Evolutionary conservation across 192 early-diverging fungal species (phyloP), one percentile per base, ranked within the genome.

Genomic region (Coemansia sp.): DNA sequence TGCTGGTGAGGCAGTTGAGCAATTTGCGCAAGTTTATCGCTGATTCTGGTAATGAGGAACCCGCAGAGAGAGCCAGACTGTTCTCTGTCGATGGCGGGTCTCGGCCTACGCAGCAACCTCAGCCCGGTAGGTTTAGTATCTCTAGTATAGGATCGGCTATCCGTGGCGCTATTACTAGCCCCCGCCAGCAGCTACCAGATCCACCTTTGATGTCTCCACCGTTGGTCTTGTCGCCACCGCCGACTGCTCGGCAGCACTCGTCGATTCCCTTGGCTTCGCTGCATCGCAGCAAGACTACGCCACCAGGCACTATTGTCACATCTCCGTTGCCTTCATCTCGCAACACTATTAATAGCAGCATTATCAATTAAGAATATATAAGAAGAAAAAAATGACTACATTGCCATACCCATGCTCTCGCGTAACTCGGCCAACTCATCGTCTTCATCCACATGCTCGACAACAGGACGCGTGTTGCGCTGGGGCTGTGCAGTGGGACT

Each of bases 1-100:
- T 80, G 15, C 76, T 95, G 72, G 71, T 85, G 24, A 83, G 88
- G 40, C 91, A 92, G 69, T 79, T 92, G 72, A 87, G 87, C 20
- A 90, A 92, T 34, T 73, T 95, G 69, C 80, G 87, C 33, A 89
- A 85, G 71, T 83, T 78, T 34, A 73, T 83, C 58, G 65, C 75
- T 0, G 66, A 70, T 1, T 27, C 49, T 11, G 33, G 18, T 10
- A 12, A 31, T n/a, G 71, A 69, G 11, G 72, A 69, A 39, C 70
- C 71, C 18, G 57, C 63, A 12, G 53, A 57, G 24, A 12, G 53
- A 29, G 53, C 53, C 13, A 57, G 53, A 5, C 53, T 57, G 53
- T 6, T 69, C 60, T 72, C 78, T 1, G 60, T 69, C 12, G 78
- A 80, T 49, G 63, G 46, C 11, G 27, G 36, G 2, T 34, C 39